Base-by-base conservation (phyloP, 176 grass and related monocot species). In the Oryza glumipatula region DNA sequence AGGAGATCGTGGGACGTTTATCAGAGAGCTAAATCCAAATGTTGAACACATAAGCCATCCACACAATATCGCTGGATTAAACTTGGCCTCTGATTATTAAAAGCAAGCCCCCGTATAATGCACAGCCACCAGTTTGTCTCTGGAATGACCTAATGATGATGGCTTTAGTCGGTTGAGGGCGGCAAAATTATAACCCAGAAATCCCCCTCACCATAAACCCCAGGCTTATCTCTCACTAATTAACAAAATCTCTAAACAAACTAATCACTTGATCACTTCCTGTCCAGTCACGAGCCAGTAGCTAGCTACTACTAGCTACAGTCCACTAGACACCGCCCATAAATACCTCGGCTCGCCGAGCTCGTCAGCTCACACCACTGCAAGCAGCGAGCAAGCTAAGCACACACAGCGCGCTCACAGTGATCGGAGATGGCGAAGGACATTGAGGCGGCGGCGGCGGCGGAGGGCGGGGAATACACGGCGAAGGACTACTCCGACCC, bases 401-500 rank as follows among this genome's bases (percentile, higher is more conserved):
- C 76, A 26, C 23, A 44, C 30, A 32, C 30, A 32, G 30, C 30
- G 30, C 30, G 48, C 52, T 7, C 41, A 0, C 41, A 0, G 1
- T 43, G n/a, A 5, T 9, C 23, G 38, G 30, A 28, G 36, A 91
- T 94, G 92, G 89, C 84, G 2, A 94, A 92, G 84, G 89, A 94
- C 89, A 47, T 92, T 68, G 92, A 94, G 82, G 82, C 80, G 17
- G 68, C 78, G 47, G 72, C 79, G 54, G 70, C 73, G 73, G 7
- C 36, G 12, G 86, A 68, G 24, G 88, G 78, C 9, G 87, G 76
- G 0, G 90, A 88, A 67, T 97, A 87, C 92, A 11, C 67, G 14
- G 78, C 65, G 22, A 98, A 94, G 87, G 95, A 98, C 90, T 98
- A 98, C 92, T 19, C 72, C 1, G 94, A 97, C 68, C 92, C 94